These are phyloP conservation scores for Sporothrix schenckii DNA, from an alignment of 2,329 filamentous ascomycete genomes.

Conservation along the genomic window DNA sequence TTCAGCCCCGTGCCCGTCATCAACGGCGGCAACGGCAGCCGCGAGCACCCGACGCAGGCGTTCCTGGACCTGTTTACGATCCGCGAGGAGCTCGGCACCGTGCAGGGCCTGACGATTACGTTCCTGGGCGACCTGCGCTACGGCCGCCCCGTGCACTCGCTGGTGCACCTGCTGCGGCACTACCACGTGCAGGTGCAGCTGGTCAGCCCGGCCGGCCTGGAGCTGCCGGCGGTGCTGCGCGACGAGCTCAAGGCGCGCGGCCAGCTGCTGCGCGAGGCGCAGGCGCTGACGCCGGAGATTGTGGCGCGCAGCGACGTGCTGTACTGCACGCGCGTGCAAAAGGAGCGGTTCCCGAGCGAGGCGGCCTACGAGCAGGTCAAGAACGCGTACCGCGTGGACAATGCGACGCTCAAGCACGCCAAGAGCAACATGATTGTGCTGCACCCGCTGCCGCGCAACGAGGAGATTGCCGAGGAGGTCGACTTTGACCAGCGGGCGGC, in stretches of 20 bases:
- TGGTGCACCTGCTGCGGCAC: conserved; percentile 90
- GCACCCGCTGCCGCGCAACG: conserved; percentile 92
- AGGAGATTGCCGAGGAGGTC: conserved; percentile 92
- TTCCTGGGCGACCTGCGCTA: conserved; percentile 93
- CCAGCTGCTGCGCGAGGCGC: conserved; percentile 75
- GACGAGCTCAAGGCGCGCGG: conserved; percentile 71
- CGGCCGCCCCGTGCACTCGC: conserved; percentile 91
- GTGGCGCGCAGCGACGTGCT: conserved; percentile 85
- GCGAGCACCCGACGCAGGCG: conserved; percentile 96
- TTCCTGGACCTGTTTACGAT: conserved; percentile 99
- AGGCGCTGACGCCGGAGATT: conserved; percentile 82
- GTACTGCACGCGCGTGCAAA: conserved; percentile 96
- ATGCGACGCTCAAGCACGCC: conserved; percentile 83
- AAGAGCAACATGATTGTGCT: conserved; percentile 93
- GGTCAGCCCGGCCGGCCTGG: conserved; percentile 77
- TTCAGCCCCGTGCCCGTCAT: conserved; percentile 90
- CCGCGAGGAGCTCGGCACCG: conserved; percentile 92
- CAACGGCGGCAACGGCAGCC: conserved; percentile 94
- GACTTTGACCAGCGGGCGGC: conserved; percentile 96
- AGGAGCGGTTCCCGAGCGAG: conserved; percentile 85
- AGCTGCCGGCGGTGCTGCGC: conserved; percentile 74
- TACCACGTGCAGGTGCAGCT: conserved; percentile 95
- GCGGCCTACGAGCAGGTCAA: conserved; percentile 85
- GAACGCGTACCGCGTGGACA: conserved; percentile 86
- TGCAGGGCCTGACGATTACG: conserved; percentile 92